These are phyloP conservation scores for Dactylella cylindrospora DNA, from an alignment of 2,329 filamentous ascomycete species.

Conservation along the genomic window DNA sequence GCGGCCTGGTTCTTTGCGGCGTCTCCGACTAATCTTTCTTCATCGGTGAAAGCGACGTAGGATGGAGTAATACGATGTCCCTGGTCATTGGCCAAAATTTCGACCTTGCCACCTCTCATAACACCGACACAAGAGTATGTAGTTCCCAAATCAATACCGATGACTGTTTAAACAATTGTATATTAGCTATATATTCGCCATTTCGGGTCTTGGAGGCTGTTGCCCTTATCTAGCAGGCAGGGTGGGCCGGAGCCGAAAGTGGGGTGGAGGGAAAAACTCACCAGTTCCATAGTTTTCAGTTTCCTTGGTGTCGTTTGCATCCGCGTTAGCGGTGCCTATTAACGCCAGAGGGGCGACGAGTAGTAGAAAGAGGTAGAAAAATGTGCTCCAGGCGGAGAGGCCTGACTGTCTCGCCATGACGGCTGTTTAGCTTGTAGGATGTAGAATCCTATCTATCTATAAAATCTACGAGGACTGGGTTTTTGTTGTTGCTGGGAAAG, in stretches of 20 bases:
- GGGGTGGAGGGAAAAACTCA: conserved; percentile 48
- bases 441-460: conserved; percentile 7
- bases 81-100: conserved; percentile 95
- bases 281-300: conserved; percentile 75
- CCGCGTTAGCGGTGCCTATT: conserved; percentile 71
- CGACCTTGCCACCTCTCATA: conserved; percentile 92
- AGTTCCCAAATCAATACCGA: conserved; percentile 94
- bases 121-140: conserved; percentile 90
- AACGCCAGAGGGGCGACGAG: conserved; percentile 83
- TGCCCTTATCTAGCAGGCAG: not conserved
- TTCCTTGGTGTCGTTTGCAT: conserved; percentile 63
- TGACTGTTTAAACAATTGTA: conserved; percentile 58
- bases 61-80: conserved; percentile 95
- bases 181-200: not conserved
- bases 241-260: not conserved
- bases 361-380: conserved; percentile 88
- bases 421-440: conserved; percentile 47
- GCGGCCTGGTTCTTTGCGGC: conserved; percentile 95
- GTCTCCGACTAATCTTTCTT: conserved; percentile 95
- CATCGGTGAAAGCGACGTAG: conserved; percentile 94
- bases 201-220: not conserved
- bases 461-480: too few species aligned
- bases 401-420: conserved; percentile 65
- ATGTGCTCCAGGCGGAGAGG: conserved; percentile 70
- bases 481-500: not conserved